Base-by-base conservation (phyloP, 129 eudicot species). In the Ambrosia trifida region DNA sequence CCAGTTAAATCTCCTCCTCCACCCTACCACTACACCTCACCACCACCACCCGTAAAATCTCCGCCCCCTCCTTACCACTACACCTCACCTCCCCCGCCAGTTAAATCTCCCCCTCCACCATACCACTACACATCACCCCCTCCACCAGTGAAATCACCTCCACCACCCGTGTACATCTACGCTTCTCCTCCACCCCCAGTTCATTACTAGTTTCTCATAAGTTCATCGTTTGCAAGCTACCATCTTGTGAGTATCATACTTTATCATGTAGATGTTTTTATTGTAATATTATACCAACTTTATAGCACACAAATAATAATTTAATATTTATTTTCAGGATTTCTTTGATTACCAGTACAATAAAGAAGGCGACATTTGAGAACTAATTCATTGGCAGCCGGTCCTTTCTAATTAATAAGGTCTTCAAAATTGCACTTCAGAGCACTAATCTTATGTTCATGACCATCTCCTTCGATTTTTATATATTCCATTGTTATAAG, bases 131-230 rank as follows among this genome's bases (percentile, higher is more conserved):
- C 33, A 4, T 73, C 83, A 6, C 83, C 83, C 0, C 83, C 83
- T 9, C 83, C 83, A 0, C 75, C 80, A 0, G 30, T 24, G 0
- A 62, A 64, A 2, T 80, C 83, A 0, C 84, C 84, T 0, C 80
- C 80, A 0, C 84, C 80, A 41, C 77, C 84, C 28, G 56, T 61
- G 6, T 79, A 79, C 65, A 52, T 56, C 24, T 79, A 79, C 33
- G 13, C 69, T 0, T 79, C 83, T 46, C 83, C 83, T 0, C 83
- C 83, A 11, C 83, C 83, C 8, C 83, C 83, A 0, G 17, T n/a
- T 0, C 82, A 68, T 44, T 76, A 76, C 43, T 76, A 76, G 45
- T 30, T 51, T 35, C 74, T 40, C 13, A 32, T 76, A 59, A 70
- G 19, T 58, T 62, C 16, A 19, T 20, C 13, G 19, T 33, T 31